Evolutionary conservation across 306 rosid genomes (phyloP), one percentile per base, ranked within the genome.

Genomic region (Acacia crassicarpa): DNA sequence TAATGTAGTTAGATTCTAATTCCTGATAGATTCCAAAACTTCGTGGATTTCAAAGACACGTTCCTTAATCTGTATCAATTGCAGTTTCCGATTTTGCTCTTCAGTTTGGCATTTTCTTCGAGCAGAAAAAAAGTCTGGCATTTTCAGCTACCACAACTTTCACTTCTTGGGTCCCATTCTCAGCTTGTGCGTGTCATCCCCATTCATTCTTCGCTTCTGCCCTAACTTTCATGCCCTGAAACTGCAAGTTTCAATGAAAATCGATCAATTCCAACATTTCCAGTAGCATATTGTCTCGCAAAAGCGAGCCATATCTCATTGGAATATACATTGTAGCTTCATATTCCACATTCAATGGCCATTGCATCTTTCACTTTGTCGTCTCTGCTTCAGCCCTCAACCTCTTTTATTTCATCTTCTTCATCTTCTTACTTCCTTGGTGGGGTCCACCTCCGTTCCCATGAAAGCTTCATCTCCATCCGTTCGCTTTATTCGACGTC

Each of bases 321-420:
- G 68, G 35, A 67, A 56, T 65, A 40, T 79, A 54, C 23, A 65
- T 54, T 61, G 54, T 62, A 15, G 23, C 43, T 8, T 56, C 44
- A 22, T 78, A 63, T 38, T 59, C 23, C 65, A 49, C 23, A 48
- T 76, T 82, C 90, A 76, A 93, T 93, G 98, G 97, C 94, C 58
- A 76, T 84, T 80, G 65, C 85, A 30, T 82, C 97, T 56, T 87
- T 93, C 80, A 84, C 90, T 58, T 84, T 83, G 53, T 89, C 91
- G 43, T 76, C 96, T 74, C 83, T 83, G 41, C 83, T 85, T 73
- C 79, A 87, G 6, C 51, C 85, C 4, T 68, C 90, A 13, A 79
- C 88, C 38, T 25, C 67, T n/a, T 58, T 15, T 61, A 10, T 61
- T 61, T 78, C 88, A 17, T 84, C 30, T 58, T 58, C 65, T 58